Evolutionary conservation across 2,329 filamentous ascomycete genomes (phyloP), one percentile per base, ranked within the genome.

Genomic region (Cladosporium sp.): DNA sequence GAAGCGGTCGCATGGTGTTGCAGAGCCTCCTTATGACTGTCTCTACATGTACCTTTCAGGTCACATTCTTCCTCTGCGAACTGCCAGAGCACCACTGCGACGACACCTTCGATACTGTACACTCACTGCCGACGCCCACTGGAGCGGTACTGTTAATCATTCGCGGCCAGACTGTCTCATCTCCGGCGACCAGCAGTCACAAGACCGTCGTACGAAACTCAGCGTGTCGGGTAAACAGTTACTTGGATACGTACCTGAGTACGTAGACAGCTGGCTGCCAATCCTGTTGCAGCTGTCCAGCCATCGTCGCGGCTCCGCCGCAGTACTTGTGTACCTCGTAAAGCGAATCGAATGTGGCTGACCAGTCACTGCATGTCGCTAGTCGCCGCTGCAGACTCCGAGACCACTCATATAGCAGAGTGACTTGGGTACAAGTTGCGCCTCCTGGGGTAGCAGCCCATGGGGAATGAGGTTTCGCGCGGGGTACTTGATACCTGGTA

Each of bases 161-260:
- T 47, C 26, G 18, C 38, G 60, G 49, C 60, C 49, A 63, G 60
- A 55, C 34, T 41, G 60, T 34, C 49, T 63, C 60, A 63, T 63
- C 30, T 63, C 47, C 61, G 60, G 60, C 24, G 51, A 36, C 34
- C 49, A 47, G 26, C 28, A 64, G 61, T 64, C 61, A 64, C 61
- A 64, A 64, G 61, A 64, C 51, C 61, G 21, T 4, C 36, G 49
- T 34, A 41, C 24, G 26, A 55, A 64, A 64, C 36, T 57, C 36
- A 57, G 49, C 36, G n/a, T 34, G 61, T 55, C 61, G 49, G 60
- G 24, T 52, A 55, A 64, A 47, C 51, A 55, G 49, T 44, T 21
- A 64, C 51, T 57, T 55, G 34, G 61, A n/a, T 57, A 64, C 61
- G 61, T 64, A 57, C 21, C 18, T 18, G 24, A 36, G 60, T 64